Evolutionary conservation across 192 early-diverging fungal genomes (phyloP).

Genomic region (Kickxella alabastrina): DNA sequence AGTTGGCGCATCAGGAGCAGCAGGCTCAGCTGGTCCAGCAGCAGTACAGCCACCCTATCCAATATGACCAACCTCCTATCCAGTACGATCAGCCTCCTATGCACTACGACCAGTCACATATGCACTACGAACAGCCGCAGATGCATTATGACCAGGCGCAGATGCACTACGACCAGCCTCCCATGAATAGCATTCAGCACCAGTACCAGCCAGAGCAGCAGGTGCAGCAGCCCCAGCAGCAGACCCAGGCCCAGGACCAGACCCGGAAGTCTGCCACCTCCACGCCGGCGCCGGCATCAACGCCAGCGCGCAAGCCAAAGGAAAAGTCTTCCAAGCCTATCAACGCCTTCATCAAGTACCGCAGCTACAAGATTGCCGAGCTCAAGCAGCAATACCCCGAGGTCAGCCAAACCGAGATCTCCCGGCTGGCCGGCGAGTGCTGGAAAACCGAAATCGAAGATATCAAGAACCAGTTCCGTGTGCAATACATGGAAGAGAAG

Average conservation of each 20-base stretch:
- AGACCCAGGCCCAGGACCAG: conserved; percentile 1
- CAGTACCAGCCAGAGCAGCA: conserved; percentile 3
- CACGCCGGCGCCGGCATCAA: conserved; percentile 1
- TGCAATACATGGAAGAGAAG: conserved; percentile 41
- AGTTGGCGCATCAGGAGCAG: conserved; percentile 1
- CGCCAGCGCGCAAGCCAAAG: conserved; percentile 20
- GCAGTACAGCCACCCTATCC: background rate
- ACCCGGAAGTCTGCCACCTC: background rate
- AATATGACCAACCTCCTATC: no score
- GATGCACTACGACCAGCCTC: background rate
- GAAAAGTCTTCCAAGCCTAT: conserved; percentile 39
- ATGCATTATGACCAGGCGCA: background rate
- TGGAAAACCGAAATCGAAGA: conserved; percentile 36
- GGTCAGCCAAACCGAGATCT: conserved; percentile 50
- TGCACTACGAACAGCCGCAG: conserved; percentile 1
- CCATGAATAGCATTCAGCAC: no score
- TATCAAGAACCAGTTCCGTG: conserved; percentile 28
- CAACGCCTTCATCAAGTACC: conserved; percentile 51
- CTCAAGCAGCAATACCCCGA: conserved; percentile 39
- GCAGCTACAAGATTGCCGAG: conserved; percentile 46
- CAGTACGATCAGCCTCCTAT: no score
- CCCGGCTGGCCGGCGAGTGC: conserved; percentile 46
- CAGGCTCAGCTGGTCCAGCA: conserved; percentile 3
- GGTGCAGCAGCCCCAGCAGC: background rate
- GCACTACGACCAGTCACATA: background rate